A percentile compares a stretch with the other conserved stretches of the same genome.
Evolutionary conservation across 116 monocot species (phyloP).

Genomic region (Iris pallida): DNA sequence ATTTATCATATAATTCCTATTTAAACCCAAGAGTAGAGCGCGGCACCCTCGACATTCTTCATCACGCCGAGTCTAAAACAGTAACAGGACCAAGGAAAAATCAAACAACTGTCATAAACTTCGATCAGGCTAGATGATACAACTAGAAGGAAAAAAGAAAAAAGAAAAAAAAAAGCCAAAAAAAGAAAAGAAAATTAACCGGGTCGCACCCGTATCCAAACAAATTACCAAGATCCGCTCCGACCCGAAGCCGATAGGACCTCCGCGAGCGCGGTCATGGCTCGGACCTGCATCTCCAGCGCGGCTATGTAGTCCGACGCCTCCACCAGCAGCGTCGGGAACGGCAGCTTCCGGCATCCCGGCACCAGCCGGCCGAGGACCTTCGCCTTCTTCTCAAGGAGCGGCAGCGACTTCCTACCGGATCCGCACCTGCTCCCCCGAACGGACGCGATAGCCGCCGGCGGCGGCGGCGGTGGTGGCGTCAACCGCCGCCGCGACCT

Average conservation of each 20-base stretch:
- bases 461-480: neutral
- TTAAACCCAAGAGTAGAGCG: too few species aligned
- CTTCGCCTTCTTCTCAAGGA: slow-evolving; percentile 36
- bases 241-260: slow-evolving; percentile 35
- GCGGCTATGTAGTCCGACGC: slow-evolving; percentile 81
- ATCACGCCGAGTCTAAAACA: too few species aligned
- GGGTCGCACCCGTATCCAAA: too few species aligned
- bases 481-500: slow-evolving; percentile 14
- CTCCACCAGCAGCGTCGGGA: slow-evolving; percentile 64
- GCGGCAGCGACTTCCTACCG: slow-evolving; percentile 9
- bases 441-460: neutral
- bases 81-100: too few species aligned
- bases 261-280: slow-evolving; percentile 58
- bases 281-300: slow-evolving; percentile 83
- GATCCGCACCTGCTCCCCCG: too few species aligned
- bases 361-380: slow-evolving; percentile 62
- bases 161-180: too few species aligned
- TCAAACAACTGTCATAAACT: too few species aligned
- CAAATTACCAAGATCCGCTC: neutral
- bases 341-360: slow-evolving; percentile 61
- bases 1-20: too few species aligned
- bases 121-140: too few species aligned
- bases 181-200: too few species aligned
- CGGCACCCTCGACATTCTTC: too few species aligned
- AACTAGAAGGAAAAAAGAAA: too few species aligned